Evolutionary conservation across 306 rosid genomes (phyloP).

Genomic region (Herpetospermum pedunculosum): DNA sequence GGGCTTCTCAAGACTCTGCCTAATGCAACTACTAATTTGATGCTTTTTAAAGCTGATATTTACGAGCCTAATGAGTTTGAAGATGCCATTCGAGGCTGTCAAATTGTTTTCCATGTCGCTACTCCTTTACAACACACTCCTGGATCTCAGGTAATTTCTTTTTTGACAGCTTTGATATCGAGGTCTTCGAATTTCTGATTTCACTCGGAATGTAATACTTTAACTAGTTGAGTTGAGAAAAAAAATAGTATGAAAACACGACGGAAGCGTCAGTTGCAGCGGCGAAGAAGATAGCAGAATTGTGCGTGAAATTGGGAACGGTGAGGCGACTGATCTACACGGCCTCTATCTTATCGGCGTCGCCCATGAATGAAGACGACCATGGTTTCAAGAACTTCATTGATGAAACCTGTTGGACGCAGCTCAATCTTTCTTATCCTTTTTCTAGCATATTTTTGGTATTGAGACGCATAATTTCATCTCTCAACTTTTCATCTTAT

Average conservation of each 20-base stretch:
- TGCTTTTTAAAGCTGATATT: constrained; percentile 26
- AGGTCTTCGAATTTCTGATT: no score
- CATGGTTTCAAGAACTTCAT: constrained; percentile 19
- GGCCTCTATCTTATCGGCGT: constrained; percentile 12
- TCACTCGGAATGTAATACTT: no score
- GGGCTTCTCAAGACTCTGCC: constrained; percentile 24
- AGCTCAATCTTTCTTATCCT: constrained; percentile 15
- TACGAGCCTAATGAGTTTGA: constrained; percentile 12
- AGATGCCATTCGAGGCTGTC: constrained; percentile 23
- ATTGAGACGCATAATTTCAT: no score
- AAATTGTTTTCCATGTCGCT: constrained; percentile 23
- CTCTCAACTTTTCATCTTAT: no score
- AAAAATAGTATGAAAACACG: constrained; percentile 11
- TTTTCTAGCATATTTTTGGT: no score
- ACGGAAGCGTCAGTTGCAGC: constrained; percentile 14
- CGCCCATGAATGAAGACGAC: constrained; percentile 19
- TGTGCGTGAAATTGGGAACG: constrained; percentile 14
- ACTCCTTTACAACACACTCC: constrained; percentile 15
- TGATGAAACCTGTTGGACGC: constrained; percentile 38
- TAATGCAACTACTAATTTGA: constrained; percentile 11
- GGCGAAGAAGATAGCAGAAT: constrained; percentile 17
- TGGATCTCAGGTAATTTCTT: constrained; percentile 3
- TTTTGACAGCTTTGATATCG: no score
- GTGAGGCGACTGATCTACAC: constrained; percentile 26
- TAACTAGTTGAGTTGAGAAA: no score